Base-by-base conservation (phyloP, 441 rosid genomes). In the Erodium trifolium region DNA sequence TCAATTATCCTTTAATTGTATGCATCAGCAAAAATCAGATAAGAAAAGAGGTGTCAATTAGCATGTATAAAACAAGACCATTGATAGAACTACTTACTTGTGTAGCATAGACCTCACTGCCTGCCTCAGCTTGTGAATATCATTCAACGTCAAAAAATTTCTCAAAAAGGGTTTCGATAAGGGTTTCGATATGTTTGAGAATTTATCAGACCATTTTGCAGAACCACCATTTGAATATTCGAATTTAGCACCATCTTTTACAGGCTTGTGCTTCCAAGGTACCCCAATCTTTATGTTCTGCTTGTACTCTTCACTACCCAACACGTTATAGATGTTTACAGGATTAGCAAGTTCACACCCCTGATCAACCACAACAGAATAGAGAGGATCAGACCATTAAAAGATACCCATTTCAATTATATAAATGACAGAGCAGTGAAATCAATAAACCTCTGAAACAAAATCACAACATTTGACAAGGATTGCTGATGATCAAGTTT, bases 291-390 rank as follows among this genome's bases (percentile, higher is more conserved):
- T 71, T 5, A 31, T 35, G 41, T 71, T 70, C 71, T 53, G 78
- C 81, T 73, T 71, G 37, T 66, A 8, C 4, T 82, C 53, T 73
- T 75, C 72, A 53, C 71, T 79, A 37, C 79, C 80, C 72, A 95
- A 78, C 68, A 92, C 65, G 27, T 75, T 83, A 72, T 83, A 90
- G 47, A 88, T 87, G 75, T 90, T 78, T 0, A 81, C 75, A 1
- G 93, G 88, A 77, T 77, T 69, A 8, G 80, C 67, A 72, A 88
- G 69, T 73, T 79, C 80, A 63, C 78, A 71, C 63, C 75, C 86
- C 99, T 95, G 5, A 37, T 37, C 43, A 82, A 68, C 63, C 49
- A 70, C 62, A 66, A 73, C 23, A 62, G 10, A 29, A 68, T 55
- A 65, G 4, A 64, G 59, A 63, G 12, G 4, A 65, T 55, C 68